Conservation (phyloP, 1,284 basidiomycete species). For the Phellinidium pouzarii region DNA sequence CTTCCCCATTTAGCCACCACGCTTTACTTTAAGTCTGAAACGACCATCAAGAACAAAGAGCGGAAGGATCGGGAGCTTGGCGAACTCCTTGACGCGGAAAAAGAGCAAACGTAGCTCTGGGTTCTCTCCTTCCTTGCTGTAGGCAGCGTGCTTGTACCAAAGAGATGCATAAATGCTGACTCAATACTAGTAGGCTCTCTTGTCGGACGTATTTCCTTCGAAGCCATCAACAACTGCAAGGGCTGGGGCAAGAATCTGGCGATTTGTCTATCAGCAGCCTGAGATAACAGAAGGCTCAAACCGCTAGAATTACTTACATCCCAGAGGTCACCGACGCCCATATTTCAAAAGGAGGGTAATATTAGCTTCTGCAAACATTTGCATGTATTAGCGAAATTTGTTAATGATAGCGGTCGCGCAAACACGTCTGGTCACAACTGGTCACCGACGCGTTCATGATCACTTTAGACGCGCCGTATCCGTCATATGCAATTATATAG, state of each 20-base stretch:
- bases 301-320: slow-evolving; percentile 23
- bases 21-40: slow-evolving; percentile 51
- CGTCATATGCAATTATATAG: neutral
- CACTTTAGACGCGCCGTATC: too few species aligned
- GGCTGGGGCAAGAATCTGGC: slow-evolving; percentile 32
- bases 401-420: too few species aligned
- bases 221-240: slow-evolving; percentile 38
- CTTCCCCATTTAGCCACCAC: slow-evolving; percentile 42
- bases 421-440: neutral
- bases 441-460: too few species aligned
- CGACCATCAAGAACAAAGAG: slow-evolving; percentile 72
- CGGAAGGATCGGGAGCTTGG: slow-evolving; percentile 47
- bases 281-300: neutral
- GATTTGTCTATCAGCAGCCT: neutral
- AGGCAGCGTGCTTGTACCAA: slow-evolving; percentile 36
- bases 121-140: slow-evolving; percentile 35
- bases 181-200: slow-evolving; percentile 36
- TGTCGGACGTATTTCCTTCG: slow-evolving; percentile 32
- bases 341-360: slow-evolving; percentile 8
- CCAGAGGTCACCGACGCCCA: slow-evolving; percentile 31
- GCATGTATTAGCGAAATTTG: neutral
- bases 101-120: slow-evolving; percentile 35
- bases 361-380: neutral
- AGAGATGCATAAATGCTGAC: slow-evolving; percentile 44
- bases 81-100: slow-evolving; percentile 31